Conservation (phyloP, 2,329 filamentous ascomycete genomes). For the Lomentospora prolificans region DNA sequence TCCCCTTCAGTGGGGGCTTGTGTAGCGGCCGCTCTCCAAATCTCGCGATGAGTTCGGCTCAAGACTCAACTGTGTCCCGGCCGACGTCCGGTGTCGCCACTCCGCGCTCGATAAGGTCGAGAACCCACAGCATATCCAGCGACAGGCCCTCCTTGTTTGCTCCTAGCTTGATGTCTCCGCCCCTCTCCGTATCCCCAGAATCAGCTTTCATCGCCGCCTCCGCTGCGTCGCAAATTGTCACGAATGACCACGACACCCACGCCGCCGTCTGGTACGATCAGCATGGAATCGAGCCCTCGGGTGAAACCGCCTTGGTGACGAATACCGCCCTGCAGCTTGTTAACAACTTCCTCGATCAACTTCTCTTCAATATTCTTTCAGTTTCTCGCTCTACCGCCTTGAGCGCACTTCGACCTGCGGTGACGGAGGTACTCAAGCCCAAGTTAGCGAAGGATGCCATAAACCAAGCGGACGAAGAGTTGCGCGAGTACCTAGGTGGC, state of each 20-base stretch:
- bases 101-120: slow-evolving; percentile 29
- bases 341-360: slow-evolving; percentile 87
- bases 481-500: slow-evolving; percentile 77
- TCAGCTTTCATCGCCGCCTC: slow-evolving; percentile 82
- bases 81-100: slow-evolving; percentile 24
- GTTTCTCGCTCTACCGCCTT: slow-evolving; percentile 70
- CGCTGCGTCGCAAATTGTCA: slow-evolving; percentile 85
- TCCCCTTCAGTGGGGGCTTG: neutral
- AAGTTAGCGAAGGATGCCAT: slow-evolving; percentile 81
- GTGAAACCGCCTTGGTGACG: slow-evolving; percentile 64
- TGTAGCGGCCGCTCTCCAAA: no score
- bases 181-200: slow-evolving; percentile 59
- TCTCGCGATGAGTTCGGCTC: neutral
- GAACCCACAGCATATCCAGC: slow-evolving; percentile 59
- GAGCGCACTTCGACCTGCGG: slow-evolving; percentile 65
- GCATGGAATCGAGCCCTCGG: slow-evolving; percentile 53
- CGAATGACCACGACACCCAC: slow-evolving; percentile 73
- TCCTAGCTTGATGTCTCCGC: slow-evolving; percentile 54
- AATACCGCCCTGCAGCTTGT: slow-evolving; percentile 64
- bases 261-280: slow-evolving; percentile 61
- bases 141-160: slow-evolving; percentile 55
- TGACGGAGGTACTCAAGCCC: slow-evolving; percentile 78
- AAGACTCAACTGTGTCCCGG: slow-evolving; percentile 18
- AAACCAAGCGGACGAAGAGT: slow-evolving; percentile 71
- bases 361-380: slow-evolving; percentile 84